Conservation (phyloP, 345 rosid species). For the Populus tremula region DNA sequence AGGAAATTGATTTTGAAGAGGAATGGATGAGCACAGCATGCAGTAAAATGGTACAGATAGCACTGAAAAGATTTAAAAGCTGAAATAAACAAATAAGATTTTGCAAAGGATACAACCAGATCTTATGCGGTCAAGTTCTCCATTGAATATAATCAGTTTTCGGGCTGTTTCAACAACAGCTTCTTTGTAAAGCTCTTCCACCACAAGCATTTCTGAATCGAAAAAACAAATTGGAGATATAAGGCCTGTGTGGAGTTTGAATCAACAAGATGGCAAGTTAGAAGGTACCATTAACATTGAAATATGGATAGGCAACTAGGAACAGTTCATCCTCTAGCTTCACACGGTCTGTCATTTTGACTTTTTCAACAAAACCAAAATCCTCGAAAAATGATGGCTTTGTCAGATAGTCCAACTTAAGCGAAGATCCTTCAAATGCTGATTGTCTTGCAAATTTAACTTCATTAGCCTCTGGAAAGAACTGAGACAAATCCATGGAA, state of each 20-base stretch:
- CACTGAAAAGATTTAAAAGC: not conserved
- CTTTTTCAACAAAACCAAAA: conserved; percentile 75
- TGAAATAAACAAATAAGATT: not conserved
- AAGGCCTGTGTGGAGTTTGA: not conserved
- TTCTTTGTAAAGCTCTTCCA: conserved; percentile 92
- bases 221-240: conserved; percentile 10
- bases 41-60: not conserved
- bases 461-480: conserved; percentile 92
- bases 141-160: conserved; percentile 77
- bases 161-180: conserved; percentile 60
- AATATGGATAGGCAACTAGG: conserved; percentile 85
- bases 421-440: conserved; percentile 73
- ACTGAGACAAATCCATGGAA: conserved; percentile 42
- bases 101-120: conserved; percentile 87
- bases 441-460: conserved; percentile 68
- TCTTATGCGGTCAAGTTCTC: conserved; percentile 91
- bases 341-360: conserved; percentile 81
- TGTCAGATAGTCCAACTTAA: conserved; percentile 82
- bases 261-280: conserved; percentile 8
- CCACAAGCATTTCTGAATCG: conserved; percentile 86
- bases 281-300: conserved; percentile 77
- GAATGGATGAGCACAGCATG: not conserved
- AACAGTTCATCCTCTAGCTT: conserved; percentile 75
- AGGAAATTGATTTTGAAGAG: not conserved
- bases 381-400: conserved; percentile 87